Evolutionary conservation across 1,284 basidiomycete genomes (phyloP).

Genomic region (Phellopilus nigrolimitatus): DNA sequence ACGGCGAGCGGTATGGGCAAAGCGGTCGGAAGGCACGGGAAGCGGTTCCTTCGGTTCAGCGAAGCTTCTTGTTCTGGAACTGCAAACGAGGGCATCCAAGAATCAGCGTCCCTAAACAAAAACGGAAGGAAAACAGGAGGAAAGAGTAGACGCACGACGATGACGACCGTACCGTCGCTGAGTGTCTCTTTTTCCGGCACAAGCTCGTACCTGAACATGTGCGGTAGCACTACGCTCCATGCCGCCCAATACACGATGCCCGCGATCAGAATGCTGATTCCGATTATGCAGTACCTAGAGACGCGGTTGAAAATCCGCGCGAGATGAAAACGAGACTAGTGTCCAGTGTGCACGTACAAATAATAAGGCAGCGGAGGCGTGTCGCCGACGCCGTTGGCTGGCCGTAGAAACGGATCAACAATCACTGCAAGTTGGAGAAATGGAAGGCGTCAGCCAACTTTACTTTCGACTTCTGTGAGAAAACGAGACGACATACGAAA

Average conservation of each 20-base stretch:
- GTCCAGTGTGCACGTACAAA: slow-evolving; percentile 34
- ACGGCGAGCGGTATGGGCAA: too few relatives aligned
- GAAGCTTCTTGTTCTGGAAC: not conserved
- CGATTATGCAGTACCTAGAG: slow-evolving; percentile 49
- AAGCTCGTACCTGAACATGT: slow-evolving; percentile 45
- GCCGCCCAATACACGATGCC: slow-evolving; percentile 52
- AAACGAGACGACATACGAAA: slow-evolving; percentile 39
- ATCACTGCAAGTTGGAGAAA: slow-evolving; percentile 36
- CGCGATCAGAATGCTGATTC: slow-evolving; percentile 42
- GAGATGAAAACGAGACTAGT: not conserved
- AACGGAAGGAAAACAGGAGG: not conserved
- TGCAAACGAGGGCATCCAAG: not conserved
- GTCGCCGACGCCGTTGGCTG: slow-evolving; percentile 50
- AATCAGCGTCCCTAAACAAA: not conserved
- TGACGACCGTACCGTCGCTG: slow-evolving; percentile 52
- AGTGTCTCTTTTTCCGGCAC: slow-evolving; percentile 44
- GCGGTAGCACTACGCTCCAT: slow-evolving; percentile 48
- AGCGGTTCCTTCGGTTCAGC: too few relatives aligned
- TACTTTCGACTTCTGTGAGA: too few relatives aligned
- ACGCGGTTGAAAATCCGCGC: not conserved
- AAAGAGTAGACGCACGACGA: slow-evolving; percentile 36
- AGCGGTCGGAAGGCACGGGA: too few relatives aligned
- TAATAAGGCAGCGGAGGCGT: slow-evolving; percentile 59
- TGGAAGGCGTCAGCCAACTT: not conserved
- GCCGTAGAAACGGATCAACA: slow-evolving; percentile 50